Evolutionary conservation across 2,329 filamentous ascomycete species (phyloP).

Genomic region (Exophiala calicioides): DNA sequence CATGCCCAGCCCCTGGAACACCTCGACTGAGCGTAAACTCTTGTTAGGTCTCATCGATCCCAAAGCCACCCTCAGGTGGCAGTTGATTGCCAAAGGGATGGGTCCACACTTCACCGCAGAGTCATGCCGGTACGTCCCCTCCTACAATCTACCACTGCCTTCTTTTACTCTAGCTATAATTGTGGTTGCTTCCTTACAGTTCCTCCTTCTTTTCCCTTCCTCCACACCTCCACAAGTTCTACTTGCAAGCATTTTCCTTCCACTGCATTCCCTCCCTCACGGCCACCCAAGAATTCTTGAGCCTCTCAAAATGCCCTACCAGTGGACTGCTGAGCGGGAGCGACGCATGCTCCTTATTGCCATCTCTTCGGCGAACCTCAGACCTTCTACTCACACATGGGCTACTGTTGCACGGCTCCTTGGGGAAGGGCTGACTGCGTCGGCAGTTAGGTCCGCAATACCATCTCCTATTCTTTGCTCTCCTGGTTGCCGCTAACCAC

Average conservation of each 20-base stretch:
- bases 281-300: neutral
- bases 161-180: conserved; percentile 8
- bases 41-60: conserved; percentile 26
- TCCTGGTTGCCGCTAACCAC: neutral
- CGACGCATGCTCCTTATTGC: conserved; percentile 25
- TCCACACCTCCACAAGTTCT: conserved; percentile 3
- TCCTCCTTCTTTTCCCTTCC: conserved; percentile 9
- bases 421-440: conserved; percentile 25
- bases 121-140: conserved; percentile 25
- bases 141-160: neutral
- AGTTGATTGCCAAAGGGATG: conserved; percentile 19
- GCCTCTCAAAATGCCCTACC: conserved; percentile 22
- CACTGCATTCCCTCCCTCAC: conserved; percentile 1
- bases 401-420: conserved; percentile 28
- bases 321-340: conserved; percentile 25
- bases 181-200: conserved; percentile 4
- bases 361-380: conserved; percentile 23
- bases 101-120: conserved; percentile 24
- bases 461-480: neutral
- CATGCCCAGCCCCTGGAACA: conserved; percentile 21
- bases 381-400: conserved; percentile 29
- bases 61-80: conserved; percentile 24
- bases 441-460: conserved; percentile 26
- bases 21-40: conserved; percentile 21
- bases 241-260: neutral